Evolutionary conservation across 202 grass and related monocot genomes (phyloP), one percentile per base, ranked within the genome.

Genomic region (Dendrocalamus latiflorus): DNA sequence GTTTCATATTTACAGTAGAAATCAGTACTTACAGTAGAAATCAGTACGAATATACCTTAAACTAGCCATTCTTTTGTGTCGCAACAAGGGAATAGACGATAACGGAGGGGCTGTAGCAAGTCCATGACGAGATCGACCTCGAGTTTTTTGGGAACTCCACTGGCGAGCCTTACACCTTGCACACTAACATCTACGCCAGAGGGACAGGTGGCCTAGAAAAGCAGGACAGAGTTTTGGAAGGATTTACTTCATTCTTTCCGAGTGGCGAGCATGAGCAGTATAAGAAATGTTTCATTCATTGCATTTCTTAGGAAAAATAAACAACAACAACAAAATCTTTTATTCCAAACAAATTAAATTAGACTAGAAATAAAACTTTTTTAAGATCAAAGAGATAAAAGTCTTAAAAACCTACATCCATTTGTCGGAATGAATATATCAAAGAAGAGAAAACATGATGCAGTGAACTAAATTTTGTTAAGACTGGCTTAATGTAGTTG

Each of bases 41-140:
- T n/a, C n/a, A n/a, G n/a, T n/a, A n/a, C n/a, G n/a, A n/a, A n/a
- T n/a, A n/a, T n/a, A n/a, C 41, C 64, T 70, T 70, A 79, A 36
- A 25, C 45, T 86, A 14, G 80, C 58, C 24, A 64, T 33, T 79
- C 5, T 64, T 41, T 24, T 57, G 24, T 74, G 13, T 37, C 17
- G 4, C 18, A 15, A 43, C 38, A 4, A 0, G 6, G 18, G 49
- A 54, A 30, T 28, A 91, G 90, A 50, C 89, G 74, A 63, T 88
- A 16, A 83, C 90, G 1, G 69, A 86, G 20, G 90, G 90, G 13
- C 54, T 57, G 72, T 86, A 77, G 84, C 45, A 75, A 33, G n/a
- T 44, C 33, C 90, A 92, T n/a, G 90, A 89, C 6, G 90, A 91
- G 74, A 89, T 91, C 42, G 90, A 89, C 68, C 84, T 91, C 2